Evolutionary conservation across 495 filamentous ascomycete genomes (phyloP), one percentile per base, ranked within the genome.

Genomic region (Bathelium albidoporum): DNA sequence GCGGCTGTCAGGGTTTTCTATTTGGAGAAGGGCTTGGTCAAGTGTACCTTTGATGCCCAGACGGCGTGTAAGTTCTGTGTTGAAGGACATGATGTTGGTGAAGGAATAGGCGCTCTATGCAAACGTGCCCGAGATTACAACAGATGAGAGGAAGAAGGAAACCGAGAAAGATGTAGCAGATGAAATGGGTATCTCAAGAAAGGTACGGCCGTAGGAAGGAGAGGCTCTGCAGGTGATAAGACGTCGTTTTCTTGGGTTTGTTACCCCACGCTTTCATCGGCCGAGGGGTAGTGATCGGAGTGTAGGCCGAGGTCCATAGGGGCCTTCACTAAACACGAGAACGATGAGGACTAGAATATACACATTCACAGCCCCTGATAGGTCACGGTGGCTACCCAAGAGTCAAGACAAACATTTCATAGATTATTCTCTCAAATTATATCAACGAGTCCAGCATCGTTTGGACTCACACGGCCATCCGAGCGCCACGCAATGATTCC

Each of bases 51-150:
- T 81, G 72, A 97, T 97, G 68, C 93, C 92, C 71, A 97, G 84
- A 65, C 87, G 87, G 71, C 89, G 82, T 55, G 93, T 97, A 60
- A 97, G 81, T 64, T 87, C 88, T 52, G 93, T 97, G 74, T 88
- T 85, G 84, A 97, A 95, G 66, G 89, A 90, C 92, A 97, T 97
- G 24, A 62, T 78, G 65, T 32, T 62, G 24, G 49, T 55, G 49
- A 29, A 20, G 49, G 10, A n/a, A 16, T 2, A 5, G 9, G 24
- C 10, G 24, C 11, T 55, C 49, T 55, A 29, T 55, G 10, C 9
- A 29, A 55, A 24, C 2, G 12, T 28, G n/a, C n/a, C n/a, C n/a
- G n/a, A n/a, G n/a, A n/a, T n/a, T n/a, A 29, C 9, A 10, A 20
- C 26, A 55, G 9, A n/a, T 12, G 11, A 29, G 29, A 29, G 29